These are phyloP conservation scores for Penicillium griseofulvum DNA, from an alignment of 2,329 filamentous ascomycete species.

Conservation along the genomic window DNA sequence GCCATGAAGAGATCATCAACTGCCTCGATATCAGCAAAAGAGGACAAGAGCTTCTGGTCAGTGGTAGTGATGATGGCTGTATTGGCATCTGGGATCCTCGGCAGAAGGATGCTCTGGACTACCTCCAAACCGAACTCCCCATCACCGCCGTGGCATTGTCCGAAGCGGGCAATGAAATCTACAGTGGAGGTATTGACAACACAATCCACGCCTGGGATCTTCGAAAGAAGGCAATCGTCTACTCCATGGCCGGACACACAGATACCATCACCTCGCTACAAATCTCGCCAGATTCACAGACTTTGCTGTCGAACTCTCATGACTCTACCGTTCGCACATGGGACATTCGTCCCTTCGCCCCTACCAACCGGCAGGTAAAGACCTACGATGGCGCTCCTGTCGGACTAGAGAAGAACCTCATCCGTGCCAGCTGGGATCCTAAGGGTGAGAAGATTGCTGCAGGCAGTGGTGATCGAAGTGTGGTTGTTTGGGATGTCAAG, in stretches of 20 bases:
- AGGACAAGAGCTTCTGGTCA: constrained; percentile 86
- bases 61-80: constrained; percentile 87
- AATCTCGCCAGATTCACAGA: constrained; percentile 90
- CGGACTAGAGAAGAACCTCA: constrained; percentile 87
- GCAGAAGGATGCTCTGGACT: constrained; percentile 81
- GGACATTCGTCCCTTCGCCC: constrained; percentile 94
- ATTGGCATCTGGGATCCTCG: constrained; percentile 96
- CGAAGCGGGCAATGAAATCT: constrained; percentile 92
- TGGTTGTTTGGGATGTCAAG: constrained; percentile 84
- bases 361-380: constrained; percentile 76
- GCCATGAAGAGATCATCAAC: constrained; percentile 96
- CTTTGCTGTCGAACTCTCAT: constrained; percentile 85
- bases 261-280: constrained; percentile 89
- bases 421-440: constrained; percentile 84
- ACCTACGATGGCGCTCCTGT: constrained; percentile 90
- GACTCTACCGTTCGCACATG: constrained; percentile 92
- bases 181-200: constrained; percentile 92
- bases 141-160: constrained; percentile 89
- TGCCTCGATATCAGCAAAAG: constrained; percentile 81
- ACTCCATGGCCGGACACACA: constrained; percentile 82
- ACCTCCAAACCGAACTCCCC: constrained; percentile 86
- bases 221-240: constrained; percentile 83
- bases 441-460: constrained; percentile 83
- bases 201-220: constrained; percentile 97
- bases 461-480: constrained; percentile 85